Percentiles rank a stretch among this genome's conserved stretches.
Conservation (phyloP, 2,329 filamentous ascomycete species). For the Fusarium tupiense region DNA sequence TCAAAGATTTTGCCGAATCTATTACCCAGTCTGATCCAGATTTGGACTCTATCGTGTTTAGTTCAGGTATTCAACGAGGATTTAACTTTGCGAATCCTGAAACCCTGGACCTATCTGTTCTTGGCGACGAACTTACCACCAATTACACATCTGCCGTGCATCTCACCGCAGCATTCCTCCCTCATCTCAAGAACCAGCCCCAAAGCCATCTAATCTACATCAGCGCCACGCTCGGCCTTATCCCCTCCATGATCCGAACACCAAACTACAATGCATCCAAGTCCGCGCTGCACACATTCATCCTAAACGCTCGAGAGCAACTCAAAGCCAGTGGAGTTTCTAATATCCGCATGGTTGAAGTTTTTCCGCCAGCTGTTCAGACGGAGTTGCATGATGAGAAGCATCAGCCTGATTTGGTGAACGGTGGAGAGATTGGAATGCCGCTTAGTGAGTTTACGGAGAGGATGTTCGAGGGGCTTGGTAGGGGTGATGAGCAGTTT, state of each 20-base stretch:
- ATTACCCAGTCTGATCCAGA: conserved; percentile 30
- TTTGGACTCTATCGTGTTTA: conserved; percentile 62
- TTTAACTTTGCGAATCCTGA: conserved; percentile 45
- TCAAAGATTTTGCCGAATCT: conserved; percentile 30
- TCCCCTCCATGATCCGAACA: conserved; percentile 37
- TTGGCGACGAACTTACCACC: conserved; percentile 41
- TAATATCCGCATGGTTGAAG: conserved; percentile 38
- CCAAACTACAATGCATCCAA: conserved; percentile 46
- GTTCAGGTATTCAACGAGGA: conserved; percentile 63
- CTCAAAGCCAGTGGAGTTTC: conserved; percentile 17
- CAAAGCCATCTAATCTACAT: conserved; percentile 37
- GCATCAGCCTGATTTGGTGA: conserved; percentile 40
- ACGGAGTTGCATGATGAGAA: conserved; percentile 43
- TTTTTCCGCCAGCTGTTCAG: conserved; percentile 45
- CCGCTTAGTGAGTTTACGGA: conserved; percentile 54
- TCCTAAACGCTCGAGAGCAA: conserved; percentile 36
- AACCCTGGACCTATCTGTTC: conserved; percentile 42
- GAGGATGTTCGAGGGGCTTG: conserved; percentile 44
- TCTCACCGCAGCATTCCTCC: conserved; percentile 43
- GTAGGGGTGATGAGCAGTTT: conserved; percentile 38
- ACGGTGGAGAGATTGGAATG: conserved; percentile 49
- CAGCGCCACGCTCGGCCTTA: conserved; percentile 36
- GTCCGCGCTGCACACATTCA: conserved; percentile 41
- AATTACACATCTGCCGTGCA: conserved; percentile 44
- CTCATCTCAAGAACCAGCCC: conserved; percentile 35